A percentile compares a stretch with the other conserved stretches of the same genome.
phyloP scores from a whole-genome alignment of 2,329 filamentous ascomycete genomes.

The Aspergillus intermedius region DNA sequence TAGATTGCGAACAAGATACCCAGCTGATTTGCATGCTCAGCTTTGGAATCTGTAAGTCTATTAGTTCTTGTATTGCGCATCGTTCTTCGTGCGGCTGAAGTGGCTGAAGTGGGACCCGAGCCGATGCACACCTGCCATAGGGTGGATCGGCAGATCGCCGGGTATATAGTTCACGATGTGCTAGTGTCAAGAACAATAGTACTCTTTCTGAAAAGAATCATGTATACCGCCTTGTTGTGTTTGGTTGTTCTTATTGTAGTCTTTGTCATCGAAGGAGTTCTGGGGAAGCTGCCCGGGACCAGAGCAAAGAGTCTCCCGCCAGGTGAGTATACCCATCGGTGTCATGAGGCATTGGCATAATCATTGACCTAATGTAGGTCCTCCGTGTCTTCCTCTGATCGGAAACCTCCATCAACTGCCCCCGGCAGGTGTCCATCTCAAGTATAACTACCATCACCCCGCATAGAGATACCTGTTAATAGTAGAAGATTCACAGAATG shows the following conservation, averaged over 20 bases:
- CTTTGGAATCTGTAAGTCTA: background rate
- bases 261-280: background rate
- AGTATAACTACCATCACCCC: constrained; percentile 9
- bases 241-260: background rate
- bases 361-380: constrained; percentile 20
- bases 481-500: constrained; percentile 37
- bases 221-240: background rate
- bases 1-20: background rate
- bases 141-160: background rate
- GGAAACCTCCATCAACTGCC: constrained; percentile 39
- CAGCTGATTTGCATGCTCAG: background rate
- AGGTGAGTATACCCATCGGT: background rate
- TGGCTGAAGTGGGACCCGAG: too few species aligned
- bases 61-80: background rate
- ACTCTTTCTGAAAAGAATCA: background rate
- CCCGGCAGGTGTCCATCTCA: constrained; percentile 23
- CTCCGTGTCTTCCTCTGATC: constrained; percentile 37
- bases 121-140: background rate
- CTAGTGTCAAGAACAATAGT: background rate
- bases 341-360: too few species aligned
- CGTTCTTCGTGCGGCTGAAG: too few species aligned
- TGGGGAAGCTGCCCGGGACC: background rate
- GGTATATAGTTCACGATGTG: background rate
- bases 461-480: too few species aligned
- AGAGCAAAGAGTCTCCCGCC: too few species aligned